Evolutionary conservation across 2,329 filamentous ascomycete species (phyloP).

Genomic region (Fonsecaea multimorphosa): DNA sequence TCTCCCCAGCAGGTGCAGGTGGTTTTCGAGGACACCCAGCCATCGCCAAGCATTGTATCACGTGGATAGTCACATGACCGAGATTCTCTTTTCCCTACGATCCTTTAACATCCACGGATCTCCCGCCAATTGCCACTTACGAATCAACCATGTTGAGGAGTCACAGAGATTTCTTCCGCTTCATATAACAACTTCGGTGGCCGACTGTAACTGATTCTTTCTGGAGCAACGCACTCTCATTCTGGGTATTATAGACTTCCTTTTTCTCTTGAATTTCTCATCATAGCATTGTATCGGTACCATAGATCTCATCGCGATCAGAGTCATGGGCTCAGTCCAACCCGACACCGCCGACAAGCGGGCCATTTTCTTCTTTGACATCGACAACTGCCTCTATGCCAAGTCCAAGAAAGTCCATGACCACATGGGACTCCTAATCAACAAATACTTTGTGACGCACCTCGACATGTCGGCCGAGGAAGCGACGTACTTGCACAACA

Average conservation of each 20-base stretch:
- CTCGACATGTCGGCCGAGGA: constrained; percentile 76
- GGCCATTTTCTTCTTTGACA: constrained; percentile 78
- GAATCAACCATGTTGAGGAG: background rate
- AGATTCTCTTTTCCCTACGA: background rate
- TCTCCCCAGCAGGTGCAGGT: background rate
- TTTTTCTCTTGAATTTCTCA: background rate
- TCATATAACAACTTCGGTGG: background rate
- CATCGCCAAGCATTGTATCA: background rate
- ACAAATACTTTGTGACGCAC: constrained; percentile 69
- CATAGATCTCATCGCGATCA: constrained; percentile 11
- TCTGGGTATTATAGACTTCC: background rate
- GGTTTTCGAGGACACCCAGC: background rate
- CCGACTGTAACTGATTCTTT: background rate
- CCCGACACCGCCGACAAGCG: constrained; percentile 23
- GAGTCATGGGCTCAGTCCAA: constrained; percentile 27
- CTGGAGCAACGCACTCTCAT: background rate
- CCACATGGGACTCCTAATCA: constrained; percentile 84
- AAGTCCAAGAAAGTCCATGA: constrained; percentile 86
- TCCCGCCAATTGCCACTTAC: background rate
- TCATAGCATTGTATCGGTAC: background rate
- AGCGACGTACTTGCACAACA: constrained; percentile 81
- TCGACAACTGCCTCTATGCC: constrained; percentile 96
- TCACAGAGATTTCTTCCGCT: background rate
- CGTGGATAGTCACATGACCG: background rate
- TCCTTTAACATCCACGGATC: too few species aligned